These are phyloP conservation scores for Erysimum cheiri DNA, from an alignment of 441 rosid genomes.

Conservation along the genomic window DNA sequence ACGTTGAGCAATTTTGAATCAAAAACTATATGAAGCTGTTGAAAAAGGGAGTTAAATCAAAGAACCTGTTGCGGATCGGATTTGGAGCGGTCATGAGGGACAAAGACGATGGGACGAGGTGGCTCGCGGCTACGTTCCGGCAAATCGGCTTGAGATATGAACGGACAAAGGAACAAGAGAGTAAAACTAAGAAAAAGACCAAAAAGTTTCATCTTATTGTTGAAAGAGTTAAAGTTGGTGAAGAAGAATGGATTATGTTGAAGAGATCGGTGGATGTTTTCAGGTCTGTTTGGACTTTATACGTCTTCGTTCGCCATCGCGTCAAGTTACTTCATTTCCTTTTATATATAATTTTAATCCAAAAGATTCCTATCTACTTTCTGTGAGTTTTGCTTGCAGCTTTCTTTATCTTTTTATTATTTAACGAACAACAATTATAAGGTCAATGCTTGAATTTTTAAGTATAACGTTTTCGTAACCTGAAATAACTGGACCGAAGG, in stretches of 20 bases:
- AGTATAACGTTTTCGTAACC: constrained; percentile 23
- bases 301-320: constrained; percentile 44
- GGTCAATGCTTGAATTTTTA: constrained; percentile 38
- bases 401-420: constrained; percentile 34
- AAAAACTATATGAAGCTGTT: background rate
- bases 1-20: background rate
- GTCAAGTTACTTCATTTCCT: constrained; percentile 45
- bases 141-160: constrained; percentile 36
- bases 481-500: constrained; percentile 8
- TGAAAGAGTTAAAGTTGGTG: constrained; percentile 25
- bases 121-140: constrained; percentile 38
- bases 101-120: constrained; percentile 43
- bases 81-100: constrained; percentile 43
- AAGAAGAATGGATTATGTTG: constrained; percentile 26
- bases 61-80: constrained; percentile 48
- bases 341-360: background rate
- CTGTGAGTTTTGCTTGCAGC: constrained; percentile 39
- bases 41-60: background rate
- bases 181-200: constrained; percentile 33
- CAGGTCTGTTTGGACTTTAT: constrained; percentile 36
- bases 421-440: background rate
- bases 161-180: constrained; percentile 31
- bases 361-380: background rate
- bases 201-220: constrained; percentile 34
- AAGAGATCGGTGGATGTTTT: constrained; percentile 24